Conservation (phyloP, 163 green algal genomes). For the Chlamydomonas reinhardtii region DNA sequence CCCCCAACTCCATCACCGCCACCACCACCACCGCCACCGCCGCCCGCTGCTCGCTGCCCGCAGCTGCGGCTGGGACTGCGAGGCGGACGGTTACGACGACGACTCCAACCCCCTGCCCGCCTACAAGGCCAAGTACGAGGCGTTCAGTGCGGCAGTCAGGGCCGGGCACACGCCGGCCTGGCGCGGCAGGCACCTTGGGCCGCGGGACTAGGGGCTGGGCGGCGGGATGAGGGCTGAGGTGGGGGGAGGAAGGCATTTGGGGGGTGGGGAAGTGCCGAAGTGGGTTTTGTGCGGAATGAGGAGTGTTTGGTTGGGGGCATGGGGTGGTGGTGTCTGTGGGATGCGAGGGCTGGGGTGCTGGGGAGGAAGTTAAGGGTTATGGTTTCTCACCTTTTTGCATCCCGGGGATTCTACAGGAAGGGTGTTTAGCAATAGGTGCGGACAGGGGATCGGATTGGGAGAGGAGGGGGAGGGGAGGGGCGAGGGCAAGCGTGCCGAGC, state of each 20-base stretch:
- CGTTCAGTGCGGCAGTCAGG: slow-evolving; percentile 67
- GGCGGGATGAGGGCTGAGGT: background rate
- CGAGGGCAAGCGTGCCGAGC: too few relatives aligned
- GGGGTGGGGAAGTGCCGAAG: too few relatives aligned
- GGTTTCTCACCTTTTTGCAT: too few relatives aligned
- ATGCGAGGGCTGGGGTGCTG: too few relatives aligned
- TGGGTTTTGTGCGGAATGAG: too few relatives aligned
- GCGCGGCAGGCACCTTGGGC: slow-evolving; percentile 50
- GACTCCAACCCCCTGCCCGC: slow-evolving; percentile 81
- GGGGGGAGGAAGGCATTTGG: background rate
- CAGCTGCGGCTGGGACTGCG: slow-evolving; percentile 84
- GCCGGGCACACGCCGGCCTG: slow-evolving; percentile 67
- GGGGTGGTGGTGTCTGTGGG: too few relatives aligned
- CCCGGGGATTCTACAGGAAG: too few relatives aligned
- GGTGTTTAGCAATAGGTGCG: too few relatives aligned
- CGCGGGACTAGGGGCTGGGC: background rate
- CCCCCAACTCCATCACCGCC: background rate
- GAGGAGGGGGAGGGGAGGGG: too few relatives aligned
- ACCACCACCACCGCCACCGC: background rate
- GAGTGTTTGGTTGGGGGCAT: too few relatives aligned
- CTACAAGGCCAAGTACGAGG: slow-evolving; percentile 66
- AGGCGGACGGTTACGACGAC: slow-evolving; percentile 86
- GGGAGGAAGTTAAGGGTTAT: too few relatives aligned
- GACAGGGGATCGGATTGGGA: too few relatives aligned
- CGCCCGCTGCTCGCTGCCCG: background rate